These are phyloP conservation scores for Candida railenensis DNA, from an alignment of 805 yeast species.

Conservation along the genomic window DNA sequence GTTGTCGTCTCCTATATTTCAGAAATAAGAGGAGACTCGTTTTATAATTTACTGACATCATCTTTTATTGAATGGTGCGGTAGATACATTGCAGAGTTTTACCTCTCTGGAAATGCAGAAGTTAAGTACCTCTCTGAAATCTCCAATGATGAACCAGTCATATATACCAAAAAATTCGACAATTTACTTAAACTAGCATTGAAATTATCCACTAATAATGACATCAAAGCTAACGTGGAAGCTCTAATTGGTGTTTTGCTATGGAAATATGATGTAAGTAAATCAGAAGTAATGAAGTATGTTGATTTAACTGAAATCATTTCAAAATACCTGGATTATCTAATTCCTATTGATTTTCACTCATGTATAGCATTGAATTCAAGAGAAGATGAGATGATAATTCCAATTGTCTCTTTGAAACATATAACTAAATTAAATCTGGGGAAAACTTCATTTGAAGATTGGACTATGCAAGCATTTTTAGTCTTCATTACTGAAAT, in stretches of 20 bases:
- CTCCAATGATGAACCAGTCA: conserved; percentile 15
- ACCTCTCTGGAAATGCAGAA: conserved; percentile 15
- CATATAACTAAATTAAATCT: conserved; percentile 4
- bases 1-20: not conserved
- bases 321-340: conserved; percentile 12
- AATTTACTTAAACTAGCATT: conserved; percentile 15
- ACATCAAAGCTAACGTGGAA: conserved; percentile 30
- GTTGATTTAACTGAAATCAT: conserved; percentile 20
- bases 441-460: not conserved
- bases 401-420: conserved; percentile 11
- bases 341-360: conserved; percentile 34
- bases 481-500: conserved; percentile 34
- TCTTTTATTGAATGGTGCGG: conserved; percentile 20
- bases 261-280: conserved; percentile 19
- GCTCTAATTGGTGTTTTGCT: conserved; percentile 40
- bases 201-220: not conserved
- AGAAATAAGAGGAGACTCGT: not conserved
- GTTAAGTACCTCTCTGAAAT: conserved; percentile 6
- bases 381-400: conserved; percentile 16
- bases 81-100: conserved; percentile 19
- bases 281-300: conserved; percentile 16
- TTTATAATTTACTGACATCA: not conserved
- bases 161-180: conserved; percentile 20
- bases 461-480: conserved; percentile 30
- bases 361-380: conserved; percentile 29